Evolutionary conservation across 495 filamentous ascomycete genomes (phyloP).

Genomic region (Parachaetomium inaequale): DNA sequence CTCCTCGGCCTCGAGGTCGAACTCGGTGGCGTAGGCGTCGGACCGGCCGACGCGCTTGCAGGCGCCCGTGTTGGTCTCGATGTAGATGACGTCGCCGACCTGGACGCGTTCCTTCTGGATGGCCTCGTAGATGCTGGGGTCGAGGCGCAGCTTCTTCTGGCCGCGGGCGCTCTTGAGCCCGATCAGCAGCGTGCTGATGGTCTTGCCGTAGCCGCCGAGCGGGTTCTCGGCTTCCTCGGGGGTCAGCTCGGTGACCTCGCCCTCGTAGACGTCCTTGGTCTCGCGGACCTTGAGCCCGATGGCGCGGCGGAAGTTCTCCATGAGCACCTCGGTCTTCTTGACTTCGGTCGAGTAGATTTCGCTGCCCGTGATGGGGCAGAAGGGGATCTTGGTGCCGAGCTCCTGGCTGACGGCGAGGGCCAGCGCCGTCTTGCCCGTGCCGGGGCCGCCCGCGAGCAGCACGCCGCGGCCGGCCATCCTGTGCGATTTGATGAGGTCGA

Average conservation of each 20-base stretch:
- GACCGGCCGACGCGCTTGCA: slow-evolving; percentile 94
- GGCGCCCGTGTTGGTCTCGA: slow-evolving; percentile 95
- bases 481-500: slow-evolving; percentile 88
- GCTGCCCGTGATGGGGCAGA: slow-evolving; percentile 94
- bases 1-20: slow-evolving; percentile 96
- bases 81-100: slow-evolving; percentile 96
- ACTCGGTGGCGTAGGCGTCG: slow-evolving; percentile 95
- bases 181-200: slow-evolving; percentile 85
- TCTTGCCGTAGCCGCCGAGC: slow-evolving; percentile 91
- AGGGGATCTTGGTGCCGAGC: slow-evolving; percentile 94
- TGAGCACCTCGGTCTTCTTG: slow-evolving; percentile 97
- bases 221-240: slow-evolving; percentile 98
- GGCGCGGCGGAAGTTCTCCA: slow-evolving; percentile 96
- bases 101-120: slow-evolving; percentile 97
- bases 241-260: slow-evolving; percentile 92
- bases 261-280: slow-evolving; percentile 97
- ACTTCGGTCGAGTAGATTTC: slow-evolving; percentile 96
- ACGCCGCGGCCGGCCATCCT: slow-evolving; percentile 97
- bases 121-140: slow-evolving; percentile 97
- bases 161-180: slow-evolving; percentile 86
- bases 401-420: slow-evolving; percentile 93
- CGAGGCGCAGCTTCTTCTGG: slow-evolving; percentile 92
- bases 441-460: slow-evolving; percentile 83
- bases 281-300: slow-evolving; percentile 95
- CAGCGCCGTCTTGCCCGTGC: slow-evolving; percentile 95